Percentiles rank a stretch among this genome's conserved stretches.
Evolutionary conservation across 2,329 filamentous ascomycete genomes (phyloP).

Genomic region (Monosporascus sp.): DNA sequence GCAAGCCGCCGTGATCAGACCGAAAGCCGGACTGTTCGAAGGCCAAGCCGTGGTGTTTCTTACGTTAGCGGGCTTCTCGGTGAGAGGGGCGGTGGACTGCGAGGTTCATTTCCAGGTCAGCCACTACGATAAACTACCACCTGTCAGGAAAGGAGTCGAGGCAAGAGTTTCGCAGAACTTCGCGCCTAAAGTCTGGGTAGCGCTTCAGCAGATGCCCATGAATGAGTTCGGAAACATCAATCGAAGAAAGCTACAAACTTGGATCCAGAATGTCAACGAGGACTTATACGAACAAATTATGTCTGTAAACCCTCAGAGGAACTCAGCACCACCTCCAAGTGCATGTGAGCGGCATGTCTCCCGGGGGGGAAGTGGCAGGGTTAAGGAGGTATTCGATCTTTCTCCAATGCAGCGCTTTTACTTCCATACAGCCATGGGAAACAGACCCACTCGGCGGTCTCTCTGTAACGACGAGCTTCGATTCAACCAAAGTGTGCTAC

Average conservation of each 20-base stretch:
- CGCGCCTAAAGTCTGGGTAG: slow-evolving; percentile 44
- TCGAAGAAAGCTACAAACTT: slow-evolving; percentile 43
- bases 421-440: slow-evolving; percentile 42
- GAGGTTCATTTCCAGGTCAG: slow-evolving; percentile 36
- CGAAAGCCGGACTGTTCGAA: slow-evolving; percentile 46
- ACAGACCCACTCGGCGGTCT: slow-evolving; percentile 24
- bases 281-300: slow-evolving; percentile 40
- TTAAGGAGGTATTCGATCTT: slow-evolving; percentile 37
- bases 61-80: slow-evolving; percentile 30
- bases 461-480: slow-evolving; percentile 33
- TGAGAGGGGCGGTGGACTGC: slow-evolving; percentile 22
- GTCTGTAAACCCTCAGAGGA: slow-evolving; percentile 34
- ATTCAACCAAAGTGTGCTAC: slow-evolving; percentile 46
- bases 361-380: slow-evolving; percentile 28
- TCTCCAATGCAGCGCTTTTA: slow-evolving; percentile 51
- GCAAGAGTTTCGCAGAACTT: slow-evolving; percentile 30
- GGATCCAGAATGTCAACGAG: slow-evolving; percentile 49
- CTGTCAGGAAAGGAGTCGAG: slow-evolving; percentile 32
- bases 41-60: slow-evolving; percentile 44
- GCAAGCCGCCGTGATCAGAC: slow-evolving; percentile 38
- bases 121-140: slow-evolving; percentile 35
- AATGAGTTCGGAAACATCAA: slow-evolving; percentile 34
- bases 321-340: slow-evolving; percentile 29
- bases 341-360: slow-evolving; percentile 31
- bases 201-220: slow-evolving; percentile 41